Evolutionary conservation across 2,329 filamentous ascomycete genomes (phyloP), one percentile per base, ranked within the genome.

Genomic region (Neurospora sp.): DNA sequence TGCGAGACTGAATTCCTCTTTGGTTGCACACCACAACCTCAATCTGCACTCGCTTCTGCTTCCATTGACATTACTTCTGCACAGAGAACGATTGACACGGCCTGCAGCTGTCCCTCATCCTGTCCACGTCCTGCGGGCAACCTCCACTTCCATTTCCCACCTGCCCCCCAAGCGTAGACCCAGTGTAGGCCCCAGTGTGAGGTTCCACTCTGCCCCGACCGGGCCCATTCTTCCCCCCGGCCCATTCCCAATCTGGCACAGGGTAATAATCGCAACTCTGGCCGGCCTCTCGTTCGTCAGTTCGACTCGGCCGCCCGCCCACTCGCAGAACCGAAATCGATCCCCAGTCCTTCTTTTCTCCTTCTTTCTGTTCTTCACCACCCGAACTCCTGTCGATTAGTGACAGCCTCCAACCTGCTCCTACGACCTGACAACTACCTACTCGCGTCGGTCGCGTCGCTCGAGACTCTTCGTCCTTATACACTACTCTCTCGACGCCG

Each of bases 241-340:
- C 66, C 70, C 70, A 71, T 70, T 71, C 73, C 73, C 69, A 69
- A 72, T 72, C 68, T 72, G 73, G 72, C 67, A 69, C 70, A 71
- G 71, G 71, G 69, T 71, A 74, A 74, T 72, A 74, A 71, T 74
- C 74, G 72, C 74, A 74, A 74, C 73, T 72, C 74, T 71, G 69
- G 70, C 72, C 70, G 69, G 70, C 52, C 69, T 74, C 69, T 71
- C 69, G 52, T 62, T 62, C 52, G 71, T 65, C 69, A 41, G 67
- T 69, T 52, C 68, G 70, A 69, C 68, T 67, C 66, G 70, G 69
- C 69, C 70, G 66, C 67, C 67, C 67, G 67, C 68, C 41, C 66
- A 65, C 68, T 67, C 70, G 62, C 70, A 52, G 68, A 69, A 52
- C 69, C 23, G 69, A 70, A 70, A 28, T 37, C 36, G 43, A 28